These are phyloP conservation scores for Camillea tinctor DNA, from an alignment of 2,329 filamentous ascomycete species.

Conservation along the genomic window DNA sequence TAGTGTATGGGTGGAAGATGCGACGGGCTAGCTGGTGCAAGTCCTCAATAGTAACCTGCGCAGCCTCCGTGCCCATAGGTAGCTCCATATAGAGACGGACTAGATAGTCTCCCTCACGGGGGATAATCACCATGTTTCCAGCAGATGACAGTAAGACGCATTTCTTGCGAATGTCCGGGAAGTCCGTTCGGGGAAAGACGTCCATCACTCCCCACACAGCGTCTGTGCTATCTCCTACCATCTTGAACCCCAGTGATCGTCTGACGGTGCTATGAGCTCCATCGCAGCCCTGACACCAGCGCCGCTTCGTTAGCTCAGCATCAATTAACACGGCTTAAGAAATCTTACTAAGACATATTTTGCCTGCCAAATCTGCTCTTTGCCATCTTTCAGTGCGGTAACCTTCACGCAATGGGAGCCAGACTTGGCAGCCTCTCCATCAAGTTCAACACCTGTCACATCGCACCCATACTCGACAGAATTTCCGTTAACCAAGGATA, in stretches of 20 bases:
- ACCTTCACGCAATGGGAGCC: slow-evolving; percentile 45
- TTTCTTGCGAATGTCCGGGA: slow-evolving; percentile 62
- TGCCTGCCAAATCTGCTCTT: slow-evolving; percentile 40
- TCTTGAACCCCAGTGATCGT: slow-evolving; percentile 50
- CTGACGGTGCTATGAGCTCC: slow-evolving; percentile 53
- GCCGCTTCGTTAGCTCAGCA: not conserved
- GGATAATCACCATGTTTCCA: slow-evolving; percentile 61
- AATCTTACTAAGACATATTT: slow-evolving; percentile 51
- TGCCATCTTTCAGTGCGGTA: slow-evolving; percentile 40
- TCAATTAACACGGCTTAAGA: not conserved
- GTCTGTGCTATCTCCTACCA: slow-evolving; percentile 46
- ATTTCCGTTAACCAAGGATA: slow-evolving; percentile 33
- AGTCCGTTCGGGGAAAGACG: slow-evolving; percentile 53
- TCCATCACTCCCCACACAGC: slow-evolving; percentile 40
- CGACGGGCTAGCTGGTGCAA: slow-evolving; percentile 51
- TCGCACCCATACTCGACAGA: slow-evolving; percentile 55
- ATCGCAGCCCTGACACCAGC: slow-evolving; percentile 38
- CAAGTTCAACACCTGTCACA: slow-evolving; percentile 50
- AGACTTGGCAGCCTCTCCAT: slow-evolving; percentile 39
- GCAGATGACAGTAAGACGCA: slow-evolving; percentile 51
- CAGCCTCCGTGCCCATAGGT: slow-evolving; percentile 43
- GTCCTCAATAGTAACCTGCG: slow-evolving; percentile 50
- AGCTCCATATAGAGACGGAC: slow-evolving; percentile 64
- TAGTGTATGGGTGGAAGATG: slow-evolving; percentile 53
- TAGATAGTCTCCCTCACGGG: slow-evolving; percentile 55